Percentiles rank a stretch among this genome's conserved stretches.
These are phyloP conservation scores for Trametes sp. DNA, from an alignment of 1,284 basidiomycete genomes.

Conservation along the genomic window DNA sequence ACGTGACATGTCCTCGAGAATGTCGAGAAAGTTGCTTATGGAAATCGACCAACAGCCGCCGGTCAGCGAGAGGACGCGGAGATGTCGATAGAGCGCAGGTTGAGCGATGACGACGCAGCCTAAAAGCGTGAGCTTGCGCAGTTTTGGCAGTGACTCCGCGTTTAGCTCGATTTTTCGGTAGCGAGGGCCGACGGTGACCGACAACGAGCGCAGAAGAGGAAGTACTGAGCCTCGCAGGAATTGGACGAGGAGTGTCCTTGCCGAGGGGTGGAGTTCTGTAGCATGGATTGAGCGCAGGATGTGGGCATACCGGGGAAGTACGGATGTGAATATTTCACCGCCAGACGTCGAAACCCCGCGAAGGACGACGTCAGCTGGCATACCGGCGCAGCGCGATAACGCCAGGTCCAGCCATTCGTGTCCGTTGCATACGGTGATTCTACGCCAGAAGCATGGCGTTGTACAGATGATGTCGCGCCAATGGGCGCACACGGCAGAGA, in stretches of 20 bases:
- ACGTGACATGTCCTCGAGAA: background rate
- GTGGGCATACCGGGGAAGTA: background rate
- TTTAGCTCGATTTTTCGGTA: background rate
- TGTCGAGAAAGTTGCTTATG: background rate
- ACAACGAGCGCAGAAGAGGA: background rate
- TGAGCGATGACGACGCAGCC: background rate
- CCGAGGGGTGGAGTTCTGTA: background rate
- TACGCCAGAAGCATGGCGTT: background rate
- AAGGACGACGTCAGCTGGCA: background rate
- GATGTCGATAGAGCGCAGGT: background rate
- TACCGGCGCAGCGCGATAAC: background rate
- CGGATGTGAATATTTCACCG: background rate
- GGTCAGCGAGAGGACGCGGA: background rate
- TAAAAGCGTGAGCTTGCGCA: background rate
- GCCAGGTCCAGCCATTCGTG: background rate
- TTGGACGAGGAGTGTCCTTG: background rate
- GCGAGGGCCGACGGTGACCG: background rate
- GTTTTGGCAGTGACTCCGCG: background rate
- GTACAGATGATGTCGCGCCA: background rate
- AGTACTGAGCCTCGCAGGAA: background rate
- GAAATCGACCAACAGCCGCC: background rate
- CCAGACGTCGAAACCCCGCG: background rate
- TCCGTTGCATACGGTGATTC: background rate
- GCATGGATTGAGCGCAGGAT: background rate
- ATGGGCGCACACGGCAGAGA: background rate